Evolutionary conservation across 2,329 filamentous ascomycete species (phyloP).

Genomic region (Colletotrichum camelliae): DNA sequence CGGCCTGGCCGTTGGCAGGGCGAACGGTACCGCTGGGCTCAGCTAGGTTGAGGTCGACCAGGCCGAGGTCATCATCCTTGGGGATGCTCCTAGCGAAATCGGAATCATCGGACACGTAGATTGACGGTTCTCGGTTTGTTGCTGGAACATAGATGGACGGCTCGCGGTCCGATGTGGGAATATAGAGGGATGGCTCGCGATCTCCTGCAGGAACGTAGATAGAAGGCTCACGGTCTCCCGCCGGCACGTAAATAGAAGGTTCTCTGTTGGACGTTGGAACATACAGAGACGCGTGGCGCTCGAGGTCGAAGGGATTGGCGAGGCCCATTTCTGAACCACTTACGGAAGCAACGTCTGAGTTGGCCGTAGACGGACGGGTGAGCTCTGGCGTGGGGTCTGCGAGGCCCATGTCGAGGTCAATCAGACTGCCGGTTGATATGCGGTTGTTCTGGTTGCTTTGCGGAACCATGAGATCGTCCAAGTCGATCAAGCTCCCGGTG

Average conservation of each 20-base stretch:
- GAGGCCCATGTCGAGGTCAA: conserved; percentile 61
- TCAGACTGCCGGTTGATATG: conserved; percentile 50
- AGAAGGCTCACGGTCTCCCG: conserved; percentile 56
- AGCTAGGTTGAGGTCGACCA: conserved; percentile 35
- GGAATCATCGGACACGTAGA: conserved; percentile 66
- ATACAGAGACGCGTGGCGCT: conserved; percentile 66
- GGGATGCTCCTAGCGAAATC: conserved; percentile 46
- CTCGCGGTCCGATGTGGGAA: conserved; percentile 50
- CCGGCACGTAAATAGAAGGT: conserved; percentile 62
- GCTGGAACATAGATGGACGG: conserved; percentile 61
- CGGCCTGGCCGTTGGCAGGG: background rate
- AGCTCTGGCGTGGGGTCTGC: conserved; percentile 56
- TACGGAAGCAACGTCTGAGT: conserved; percentile 62
- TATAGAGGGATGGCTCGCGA: conserved; percentile 64
- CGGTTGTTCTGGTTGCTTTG: conserved; percentile 37
- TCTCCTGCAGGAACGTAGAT: conserved; percentile 59
- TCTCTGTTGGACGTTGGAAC: conserved; percentile 50
- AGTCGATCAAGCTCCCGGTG: conserved; percentile 54
- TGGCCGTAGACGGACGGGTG: conserved; percentile 62
- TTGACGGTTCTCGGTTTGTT: conserved; percentile 57
- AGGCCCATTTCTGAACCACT: conserved; percentile 61
- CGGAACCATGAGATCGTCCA: conserved; percentile 49
- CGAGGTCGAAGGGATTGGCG: conserved; percentile 66
- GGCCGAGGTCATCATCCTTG: conserved; percentile 28
- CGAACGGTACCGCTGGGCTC: conserved; percentile 20